Evolutionary conservation across 2,329 filamentous ascomycete species (phyloP), one percentile per base, ranked within the genome.

Genomic region (Beauveria medogensis): DNA sequence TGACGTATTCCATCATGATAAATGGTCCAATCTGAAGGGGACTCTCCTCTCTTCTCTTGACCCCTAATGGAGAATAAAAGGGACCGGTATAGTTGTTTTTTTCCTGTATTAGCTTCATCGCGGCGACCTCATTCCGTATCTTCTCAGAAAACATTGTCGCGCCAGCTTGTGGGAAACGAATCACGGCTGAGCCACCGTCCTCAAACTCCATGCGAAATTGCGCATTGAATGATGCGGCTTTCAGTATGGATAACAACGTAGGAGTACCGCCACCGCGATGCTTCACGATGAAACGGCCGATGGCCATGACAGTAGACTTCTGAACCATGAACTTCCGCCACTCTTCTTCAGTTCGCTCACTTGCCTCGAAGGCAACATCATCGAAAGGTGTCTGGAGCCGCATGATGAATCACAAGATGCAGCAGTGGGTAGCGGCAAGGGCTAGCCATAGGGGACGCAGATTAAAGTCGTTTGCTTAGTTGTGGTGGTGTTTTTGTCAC

Each of bases 251-350:
- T 14, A 20, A 30, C 5, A 20, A 10, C 12, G 8, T 22, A 10
- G 28, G 44, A n/a, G 26, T 43, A 22, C 30, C 40, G 9, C 50
- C 22, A 8, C 46, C 22, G 4, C 48, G 41, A 34, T 60, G 58
- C 58, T 60, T 54, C n/a, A 55, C 58, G 18, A 60, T 48, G 30
- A 60, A 60, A 34, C 43, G n/a, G 12, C 58, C 58, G 18, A 60
- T 60, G 2, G 50, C 57, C 2, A 26, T 20, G 3, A 53, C 41
- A 5, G 40, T 59, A 2, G 57, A 50, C 48, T 47, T 18, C 34
- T 55, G 28, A 24, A 55, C 30, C n/a, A 50, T 53, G 18, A n/a
- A 18, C 41, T 60, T 50, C 3, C n/a, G 22, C 51, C 51, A 55
- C 22, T 48, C 43, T 4, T 22, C 14, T 37, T 55, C 43, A 8